Evolutionary conservation across 441 rosid genomes (phyloP), one percentile per base, ranked within the genome.

Genomic region (Aquilaria agallochum): DNA sequence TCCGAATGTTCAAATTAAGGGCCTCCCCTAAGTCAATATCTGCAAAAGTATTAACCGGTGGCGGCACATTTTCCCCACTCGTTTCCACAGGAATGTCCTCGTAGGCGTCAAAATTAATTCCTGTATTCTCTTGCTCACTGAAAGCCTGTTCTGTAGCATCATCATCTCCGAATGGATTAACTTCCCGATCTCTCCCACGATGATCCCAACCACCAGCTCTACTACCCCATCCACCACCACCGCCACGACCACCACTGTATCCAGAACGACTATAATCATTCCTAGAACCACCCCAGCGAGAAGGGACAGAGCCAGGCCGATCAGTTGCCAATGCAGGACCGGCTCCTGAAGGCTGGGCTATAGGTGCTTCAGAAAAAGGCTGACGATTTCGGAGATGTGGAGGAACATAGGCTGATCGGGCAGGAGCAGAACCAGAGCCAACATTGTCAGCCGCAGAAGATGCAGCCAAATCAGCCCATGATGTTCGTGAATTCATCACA

Each of bases 31-130:
- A 70, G 59, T 74, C 74, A 2, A 74, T 74, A 15, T 69, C 78
- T 3, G 74, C 74, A 9, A 74, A 74, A 9, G 78, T 69, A 53
- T 68, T 72, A 14, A 72, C 76, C 42, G 76, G 69, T 62, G 72
- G 76, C 48, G 76, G 76, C 51, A 72, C 76, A 72, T 72, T 72
- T n/a, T 72, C 76, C 51, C 76, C 76, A 68, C 76, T 72, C 13
- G 76, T 74, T 65, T 74, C 78, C 48, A 74, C 60, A 2, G 78
- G 78, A 61, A 74, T 74, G 51, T 74, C 78, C 59, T 74, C 78
- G 62, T 74, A 74, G 9, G 74, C 78, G 58, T 74, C 78, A 58
- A 74, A 74, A 49, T 74, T 74, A 36, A 74, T 74, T 11, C 49
- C 74, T 0, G 65, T 62, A 50, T 55, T 69, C 33, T 74, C 76